Evolutionary conservation across 495 filamentous ascomycete species (phyloP), one percentile per base, ranked within the genome.

Genomic region (Penicillium argentinense): DNA sequence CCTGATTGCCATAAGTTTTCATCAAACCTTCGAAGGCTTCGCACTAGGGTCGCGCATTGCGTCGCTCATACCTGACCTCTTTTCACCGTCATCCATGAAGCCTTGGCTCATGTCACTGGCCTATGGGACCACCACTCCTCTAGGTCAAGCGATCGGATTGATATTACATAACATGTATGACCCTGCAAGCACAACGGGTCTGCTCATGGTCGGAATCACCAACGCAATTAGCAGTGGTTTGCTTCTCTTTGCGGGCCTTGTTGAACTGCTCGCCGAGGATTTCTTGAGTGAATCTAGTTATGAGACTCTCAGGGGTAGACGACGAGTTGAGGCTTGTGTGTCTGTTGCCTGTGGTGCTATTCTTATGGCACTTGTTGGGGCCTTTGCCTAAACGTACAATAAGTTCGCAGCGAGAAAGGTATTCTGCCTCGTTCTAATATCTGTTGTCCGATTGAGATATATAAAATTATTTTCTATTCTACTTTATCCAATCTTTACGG

Each of bases 21-120:
- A 95, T 47, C 89, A 92, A 57, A 85, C 85, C 58, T 90, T 91
- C 42, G 87, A 91, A 68, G 87, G 88, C 14, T 74, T 90, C 42
- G 87, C 87, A 14, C 77, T 90, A 8, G 86, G 87, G 12, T 79
- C 85, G 4, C 80, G 85, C 23, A 89, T 89, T 47, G 82, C 86
- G 5, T 75, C 78, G 0, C 71, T 88, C 17, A 75, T 75, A n/a
- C 76, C 80, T 3, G 69, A 73, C 45, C 64, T 73, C 3, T 81
- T 82, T 49, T 52, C 73, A 0, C 64, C 73, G 51, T 37, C 68
- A 59, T 65, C 78, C 5, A 53, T 77, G 62, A 72, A 79, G 39
- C 92, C 92, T 9, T 96, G 91, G 91, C 75, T 96, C n/a, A 97
- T 97, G 92, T 87, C 86, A 4, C 72, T 93, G 6, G 89, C 92